Base-by-base conservation (phyloP, 1,284 basidiomycete genomes). In the Ganoderma leucocontextum region DNA sequence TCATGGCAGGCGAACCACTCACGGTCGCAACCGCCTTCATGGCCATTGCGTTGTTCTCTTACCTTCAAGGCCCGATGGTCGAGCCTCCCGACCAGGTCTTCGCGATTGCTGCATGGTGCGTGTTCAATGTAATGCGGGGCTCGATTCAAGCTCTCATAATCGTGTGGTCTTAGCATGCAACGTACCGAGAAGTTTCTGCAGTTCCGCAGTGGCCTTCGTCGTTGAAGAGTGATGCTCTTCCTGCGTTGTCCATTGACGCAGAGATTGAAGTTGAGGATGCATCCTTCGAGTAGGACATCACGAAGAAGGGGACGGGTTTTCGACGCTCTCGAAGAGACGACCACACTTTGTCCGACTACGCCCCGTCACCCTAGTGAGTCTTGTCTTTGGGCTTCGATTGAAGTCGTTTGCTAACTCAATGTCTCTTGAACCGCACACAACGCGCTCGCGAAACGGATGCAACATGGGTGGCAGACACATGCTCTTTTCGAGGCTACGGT, bases 1-100 rank as follows among this genome's bases (percentile, higher is more conserved):
- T 91, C 36, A 79, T 91, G 42, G 89, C 88, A 2, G 82, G 83
- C 38, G 76, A 91, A 72, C 82, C 79, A 10, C 78, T 91, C 39
- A 91, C 89, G 0, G 90, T 92, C 6, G 87, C 89, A 2, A 90
- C 89, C 70, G 90, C 90, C 0, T 92, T 92, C 77, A 90, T 89
- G 0, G 85, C 90, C 0, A 84, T 91, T 36, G 87, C 89, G 5
- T 80, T 92, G 33, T 91, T 92, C 77, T 84, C 86, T 10, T 84
- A 89, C 66, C 80, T 92, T 13, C 89, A 91, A 72, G 85, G 83
- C 35, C 88, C 90, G 3, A 90, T 91, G 88, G 85, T 87, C 10
- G 84, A 83, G 42, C 79, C 91, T 52, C 90, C 90, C 4, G 83
- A 82, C 0, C 87, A 91, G 73, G 80, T 91, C 47, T 89, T 90